These are phyloP conservation scores for Oropetium thomaeum DNA, from an alignment of 176 grass and related monocot species.

Conservation along the genomic window DNA sequence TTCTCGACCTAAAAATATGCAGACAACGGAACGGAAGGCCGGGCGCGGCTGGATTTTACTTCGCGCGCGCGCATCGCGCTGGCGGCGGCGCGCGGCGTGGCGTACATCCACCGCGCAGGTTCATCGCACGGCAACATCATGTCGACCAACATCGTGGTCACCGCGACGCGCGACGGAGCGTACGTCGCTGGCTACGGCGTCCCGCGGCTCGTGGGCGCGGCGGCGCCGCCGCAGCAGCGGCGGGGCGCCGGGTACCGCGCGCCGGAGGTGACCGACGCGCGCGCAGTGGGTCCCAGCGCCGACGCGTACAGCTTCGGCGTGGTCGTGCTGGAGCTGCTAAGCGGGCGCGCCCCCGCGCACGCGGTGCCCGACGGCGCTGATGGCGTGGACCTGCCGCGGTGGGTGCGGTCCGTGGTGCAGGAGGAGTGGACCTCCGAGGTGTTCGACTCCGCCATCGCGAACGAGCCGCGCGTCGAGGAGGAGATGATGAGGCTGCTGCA, in stretches of 20 bases:
- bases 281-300: conserved; percentile 54
- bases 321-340: conserved; percentile 76
- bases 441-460: conserved; percentile 59
- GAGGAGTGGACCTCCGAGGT: conserved; percentile 86
- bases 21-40: conserved; percentile 41
- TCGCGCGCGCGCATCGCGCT: conserved; percentile 55
- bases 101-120: conserved; percentile 59
- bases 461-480: conserved; percentile 30
- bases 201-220: conserved; percentile 37
- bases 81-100: conserved; percentile 66
- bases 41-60: conserved; percentile 45
- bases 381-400: conserved; percentile 72
- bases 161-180: conserved; percentile 12
- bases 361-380: conserved; percentile 28
- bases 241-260: conserved; percentile 55
- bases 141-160: conserved; percentile 64
- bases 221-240: conserved; percentile 23
- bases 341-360: conserved; percentile 43
- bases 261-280: conserved; percentile 54
- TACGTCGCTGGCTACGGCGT: conserved; percentile 59
- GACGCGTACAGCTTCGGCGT: conserved; percentile 92
- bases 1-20: too few species aligned
- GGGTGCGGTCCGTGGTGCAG: conserved; percentile 67
- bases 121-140: conserved; percentile 74
- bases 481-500: conserved; percentile 73